These are phyloP conservation scores for Auricularia sp. DNA, from an alignment of 768 basidiomycete species.

Conservation along the genomic window DNA sequence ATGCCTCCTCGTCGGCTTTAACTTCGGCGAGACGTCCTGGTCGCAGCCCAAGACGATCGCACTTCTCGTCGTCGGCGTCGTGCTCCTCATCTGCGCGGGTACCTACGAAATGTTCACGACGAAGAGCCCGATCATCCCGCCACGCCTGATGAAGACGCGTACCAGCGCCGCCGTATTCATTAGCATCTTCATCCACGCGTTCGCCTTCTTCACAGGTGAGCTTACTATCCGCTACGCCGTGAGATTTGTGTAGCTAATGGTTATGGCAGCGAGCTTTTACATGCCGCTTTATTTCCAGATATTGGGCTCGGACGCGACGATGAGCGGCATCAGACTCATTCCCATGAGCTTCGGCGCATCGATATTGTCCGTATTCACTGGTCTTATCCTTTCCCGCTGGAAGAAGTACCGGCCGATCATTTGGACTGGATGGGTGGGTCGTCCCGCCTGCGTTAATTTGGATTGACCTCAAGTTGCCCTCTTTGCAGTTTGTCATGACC, in stretches of 20 bases:
- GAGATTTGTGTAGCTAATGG: too few relatives aligned
- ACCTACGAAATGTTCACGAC: conserved; percentile 54
- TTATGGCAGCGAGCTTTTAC: conserved; percentile 42
- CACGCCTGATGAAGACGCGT: conserved; percentile 71
- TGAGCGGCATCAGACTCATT: conserved; percentile 37
- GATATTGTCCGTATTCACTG: conserved; percentile 43
- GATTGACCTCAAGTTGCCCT: neutral
- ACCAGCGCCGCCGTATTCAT: conserved; percentile 57
- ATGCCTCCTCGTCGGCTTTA: conserved; percentile 61
- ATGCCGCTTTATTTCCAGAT: conserved; percentile 74
- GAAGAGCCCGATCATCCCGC: conserved; percentile 62
- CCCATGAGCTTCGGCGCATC: conserved; percentile 35
- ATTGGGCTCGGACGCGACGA: conserved; percentile 66
- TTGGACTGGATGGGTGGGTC: conserved; percentile 44
- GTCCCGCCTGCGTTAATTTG: neutral
- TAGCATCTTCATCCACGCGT: conserved; percentile 50
- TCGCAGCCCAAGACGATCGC: conserved; percentile 48
- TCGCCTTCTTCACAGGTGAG: conserved; percentile 42
- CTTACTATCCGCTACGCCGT: conserved; percentile 21
- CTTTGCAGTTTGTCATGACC: conserved; percentile 30
- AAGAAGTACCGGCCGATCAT: conserved; percentile 53
- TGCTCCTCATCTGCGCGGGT: conserved; percentile 39
- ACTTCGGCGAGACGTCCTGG: conserved; percentile 61
- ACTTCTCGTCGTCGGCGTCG: conserved; percentile 48
- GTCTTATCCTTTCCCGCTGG: conserved; percentile 46